Percentiles rank a stretch among this genome's conserved stretches.
Conservation (phyloP, 306 rosid genomes). For the Ammopiptanthus mongolicus region DNA sequence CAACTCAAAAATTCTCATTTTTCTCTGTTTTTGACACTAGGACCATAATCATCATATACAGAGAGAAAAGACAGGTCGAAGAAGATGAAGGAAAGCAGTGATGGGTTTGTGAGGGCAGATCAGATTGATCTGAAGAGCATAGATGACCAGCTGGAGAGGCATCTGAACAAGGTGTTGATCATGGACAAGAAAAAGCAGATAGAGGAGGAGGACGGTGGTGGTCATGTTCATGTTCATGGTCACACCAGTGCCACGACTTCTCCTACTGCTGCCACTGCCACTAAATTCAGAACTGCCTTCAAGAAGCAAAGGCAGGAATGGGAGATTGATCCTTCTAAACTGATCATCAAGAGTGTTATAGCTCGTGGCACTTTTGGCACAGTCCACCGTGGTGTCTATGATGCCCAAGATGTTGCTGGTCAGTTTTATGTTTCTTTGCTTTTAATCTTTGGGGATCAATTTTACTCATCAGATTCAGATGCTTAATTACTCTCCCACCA, state of each 20-base stretch:
- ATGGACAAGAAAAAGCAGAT: slow-evolving; percentile 68
- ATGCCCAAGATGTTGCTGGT: slow-evolving; percentile 93
- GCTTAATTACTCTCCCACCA: not conserved
- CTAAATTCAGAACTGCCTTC: not conserved
- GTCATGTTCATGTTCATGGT: not conserved
- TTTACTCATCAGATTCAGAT: slow-evolving; percentile 22
- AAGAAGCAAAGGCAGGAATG: slow-evolving; percentile 70
- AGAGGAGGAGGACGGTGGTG: slow-evolving; percentile 30
- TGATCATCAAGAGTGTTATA: slow-evolving; percentile 68
- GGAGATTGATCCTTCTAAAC: slow-evolving; percentile 94
- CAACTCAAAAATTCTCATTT: not conserved
- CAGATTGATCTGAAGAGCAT: slow-evolving; percentile 99
- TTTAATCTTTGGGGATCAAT: not conserved
- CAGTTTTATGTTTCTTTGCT: not conserved
- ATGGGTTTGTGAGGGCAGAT: slow-evolving; percentile 95
- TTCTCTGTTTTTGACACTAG: not conserved
- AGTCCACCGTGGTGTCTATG: slow-evolving; percentile 91
- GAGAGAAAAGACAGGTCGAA: not conserved
- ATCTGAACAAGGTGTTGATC: slow-evolving; percentile 64
- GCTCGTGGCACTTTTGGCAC: slow-evolving; percentile 95
- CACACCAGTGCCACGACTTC: slow-evolving; percentile 24
- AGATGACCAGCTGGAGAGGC: slow-evolving; percentile 94
- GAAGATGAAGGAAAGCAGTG: slow-evolving; percentile 72
- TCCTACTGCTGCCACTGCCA: slow-evolving; percentile 18
- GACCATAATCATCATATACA: not conserved